These are phyloP conservation scores for Raffaelea arxii DNA, from an alignment of 2,329 filamentous ascomycete species.

Conservation along the genomic window DNA sequence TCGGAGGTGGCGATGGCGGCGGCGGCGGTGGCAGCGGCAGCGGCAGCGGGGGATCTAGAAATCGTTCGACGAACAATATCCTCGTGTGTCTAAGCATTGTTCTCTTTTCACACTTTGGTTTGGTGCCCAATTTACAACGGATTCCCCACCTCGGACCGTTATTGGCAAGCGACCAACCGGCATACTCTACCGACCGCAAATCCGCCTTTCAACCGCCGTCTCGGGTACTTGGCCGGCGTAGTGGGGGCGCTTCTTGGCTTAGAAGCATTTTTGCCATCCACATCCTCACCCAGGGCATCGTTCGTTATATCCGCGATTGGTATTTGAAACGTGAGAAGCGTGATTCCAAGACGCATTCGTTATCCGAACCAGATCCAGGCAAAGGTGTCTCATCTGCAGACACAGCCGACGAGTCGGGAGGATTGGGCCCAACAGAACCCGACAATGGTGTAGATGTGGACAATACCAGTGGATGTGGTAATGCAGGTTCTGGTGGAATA, in stretches of 20 bases:
- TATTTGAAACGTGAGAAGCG: conserved; percentile 52
- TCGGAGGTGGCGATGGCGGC: conserved; percentile 59
- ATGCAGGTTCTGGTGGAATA: no score
- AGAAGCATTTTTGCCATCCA: conserved; percentile 63
- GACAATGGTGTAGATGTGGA: no score
- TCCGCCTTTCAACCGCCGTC: conserved; percentile 36
- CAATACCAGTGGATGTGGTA: background rate
- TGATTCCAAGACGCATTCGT: conserved; percentile 35
- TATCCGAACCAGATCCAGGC: conserved; percentile 54
- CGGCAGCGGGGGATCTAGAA: conserved; percentile 54
- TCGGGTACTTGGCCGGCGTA: conserved; percentile 40
- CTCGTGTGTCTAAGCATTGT: conserved; percentile 64
- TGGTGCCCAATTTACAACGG: conserved; percentile 33
- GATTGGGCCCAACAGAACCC: no score
- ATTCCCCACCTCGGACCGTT: conserved; percentile 29
- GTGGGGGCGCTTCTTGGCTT: conserved; percentile 54
- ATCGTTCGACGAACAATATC: conserved; percentile 63
- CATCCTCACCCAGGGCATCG: conserved; percentile 63
- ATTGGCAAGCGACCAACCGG: conserved; percentile 18
- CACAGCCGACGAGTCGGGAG: no score
- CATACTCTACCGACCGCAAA: conserved; percentile 31
- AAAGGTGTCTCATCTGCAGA: conserved; percentile 31
- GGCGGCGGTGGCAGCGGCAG: conserved; percentile 52
- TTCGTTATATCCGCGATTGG: conserved; percentile 61
- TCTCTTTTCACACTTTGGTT: conserved; percentile 40